Evolutionary conservation across 169 alveolate genomes (phyloP).

Genomic region (Eimeria sp.): DNA sequence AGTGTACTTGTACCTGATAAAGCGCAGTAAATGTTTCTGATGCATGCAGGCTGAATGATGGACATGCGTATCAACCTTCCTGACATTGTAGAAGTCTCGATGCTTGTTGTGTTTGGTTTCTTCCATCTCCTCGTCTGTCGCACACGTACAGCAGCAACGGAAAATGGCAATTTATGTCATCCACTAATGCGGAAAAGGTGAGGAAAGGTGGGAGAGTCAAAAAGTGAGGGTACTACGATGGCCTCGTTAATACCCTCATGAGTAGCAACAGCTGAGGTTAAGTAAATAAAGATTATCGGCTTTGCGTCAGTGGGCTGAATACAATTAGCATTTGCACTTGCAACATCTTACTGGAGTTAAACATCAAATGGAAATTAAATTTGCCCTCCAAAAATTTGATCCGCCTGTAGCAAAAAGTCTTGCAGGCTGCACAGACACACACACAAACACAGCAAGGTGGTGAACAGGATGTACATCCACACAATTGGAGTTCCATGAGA

Average conservation of each 20-base stretch:
- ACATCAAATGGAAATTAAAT: conserved; percentile 82
- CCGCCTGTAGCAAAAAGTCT: conserved; percentile 79
- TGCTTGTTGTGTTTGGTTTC: conserved; percentile 85
- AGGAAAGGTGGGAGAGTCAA: background rate
- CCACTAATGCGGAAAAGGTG: background rate
- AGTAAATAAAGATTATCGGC: background rate
- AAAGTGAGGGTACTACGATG: background rate
- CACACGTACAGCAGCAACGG: background rate
- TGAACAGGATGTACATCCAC: background rate
- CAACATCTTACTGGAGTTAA: conserved; percentile 57
- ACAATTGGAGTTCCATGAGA: no score
- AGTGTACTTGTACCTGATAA: conserved; percentile 86
- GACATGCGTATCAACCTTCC: conserved; percentile 97
- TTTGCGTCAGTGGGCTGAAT: background rate
- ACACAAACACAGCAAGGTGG: background rate
- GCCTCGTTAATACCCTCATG: background rate
- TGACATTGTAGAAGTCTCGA: conserved; percentile 95
- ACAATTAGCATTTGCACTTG: background rate
- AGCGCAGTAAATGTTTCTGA: conserved; percentile 93
- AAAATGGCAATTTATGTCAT: background rate
- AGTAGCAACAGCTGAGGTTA: background rate
- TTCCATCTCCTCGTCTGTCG: conserved; percentile 62
- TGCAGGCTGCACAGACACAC: conserved; percentile 79
- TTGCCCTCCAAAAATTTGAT: conserved; percentile 77
- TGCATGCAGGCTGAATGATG: conserved; percentile 97